Base-by-base conservation (phyloP, 805 yeast species). In the Maudiozyma pseudohumilis region DNA sequence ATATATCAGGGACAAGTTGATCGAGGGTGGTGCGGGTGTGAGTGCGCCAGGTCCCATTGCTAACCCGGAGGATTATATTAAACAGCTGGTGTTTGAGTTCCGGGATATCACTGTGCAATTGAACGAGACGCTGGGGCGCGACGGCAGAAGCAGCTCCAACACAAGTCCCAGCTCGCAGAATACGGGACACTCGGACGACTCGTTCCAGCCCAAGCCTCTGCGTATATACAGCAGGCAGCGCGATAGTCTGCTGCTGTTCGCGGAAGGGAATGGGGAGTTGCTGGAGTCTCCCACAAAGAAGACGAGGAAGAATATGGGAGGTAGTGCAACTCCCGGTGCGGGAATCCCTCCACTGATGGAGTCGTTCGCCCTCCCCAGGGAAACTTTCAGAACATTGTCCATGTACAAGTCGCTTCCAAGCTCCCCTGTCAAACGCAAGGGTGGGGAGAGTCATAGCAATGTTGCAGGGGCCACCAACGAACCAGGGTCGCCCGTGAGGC, bases 191-290 rank as follows among this genome's bases (percentile, higher is more conserved):
- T 38, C 44, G 27, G 29, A 39, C 12, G 44, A 40, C 19, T 52
- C 56, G 6, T 43, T 54, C 21, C 38, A 50, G 30, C 49, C 47
- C 20, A 47, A 46, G 34, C 59, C 63, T 12, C 40, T 58, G 29
- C 53, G 50, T 34, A 42, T 58, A 6, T 38, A 48, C 3, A 45
- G 46, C 29, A 48, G 53, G 29, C 48, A 43, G 22, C 39, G 36
- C 22, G 27, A 11, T 12, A 17, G 23, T n/a, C 11, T 18, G 8
- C 9, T 25, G 20, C 13, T 15, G 25, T 23, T 23, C 25, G 8
- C 25, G 10, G 11, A 23, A 8, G 8, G 11, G 11, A 23, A 11
- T 23, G 11, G 25, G n/a, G n/a, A n/a, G n/a, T n/a, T n/a, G n/a
- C n/a, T n/a, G n/a, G n/a, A n/a, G n/a, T n/a, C n/a, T n/a, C n/a